Base-by-base conservation (phyloP, 176 grass and related monocot genomes). In the Carex cristatella region DNA sequence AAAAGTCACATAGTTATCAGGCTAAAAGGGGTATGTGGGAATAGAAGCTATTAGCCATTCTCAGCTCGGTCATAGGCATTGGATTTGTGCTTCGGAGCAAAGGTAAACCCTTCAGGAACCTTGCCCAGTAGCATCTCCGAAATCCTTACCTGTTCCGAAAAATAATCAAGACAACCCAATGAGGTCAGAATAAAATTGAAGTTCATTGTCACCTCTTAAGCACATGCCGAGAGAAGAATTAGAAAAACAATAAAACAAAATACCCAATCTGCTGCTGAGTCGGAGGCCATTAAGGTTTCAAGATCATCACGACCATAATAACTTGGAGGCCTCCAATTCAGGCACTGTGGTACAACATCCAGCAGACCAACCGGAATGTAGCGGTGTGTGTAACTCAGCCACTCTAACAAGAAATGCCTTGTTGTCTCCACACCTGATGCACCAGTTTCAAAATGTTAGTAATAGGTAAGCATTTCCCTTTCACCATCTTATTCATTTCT, bases 181-280 rank as follows among this genome's bases (percentile, higher is more conserved):
- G 0, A 71, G 68, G 61, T 81, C 18, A 38, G 38, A 16, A 54
- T 84, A 18, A 33, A 61, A 19, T 42, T 27, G 2, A 38, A 40
- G 69, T 3, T 14, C 42, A 57, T 11, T 46, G 59, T 63, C 10
- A 81, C 57, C 7, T 35, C 42, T 48, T 37, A 82, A 2, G 18
- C 1, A 57, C 60, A 81, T 3, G 18, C 63, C 23, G 7, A 10
- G 44, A 14, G 40, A 35, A 69, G 7, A 84, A 44, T 14, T 42
- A 79, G 15, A 69, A 76, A 55, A 55, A 28, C 15, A 69, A 27
- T 75, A 3, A 4, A 35, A 27, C 42, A 23, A 11, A 15, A 77
- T 89, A 98, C 95, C 95, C 95, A 98, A 83, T 98, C 95, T 61
- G 93, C 95, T 42, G 95, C 95, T 30, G 95, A 98, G 81, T 98